Percentiles rank a stretch among this genome's conserved stretches.
phyloP scores from a whole-genome alignment of 805 yeast species.

The Yarrowia yakushimensis region DNA sequence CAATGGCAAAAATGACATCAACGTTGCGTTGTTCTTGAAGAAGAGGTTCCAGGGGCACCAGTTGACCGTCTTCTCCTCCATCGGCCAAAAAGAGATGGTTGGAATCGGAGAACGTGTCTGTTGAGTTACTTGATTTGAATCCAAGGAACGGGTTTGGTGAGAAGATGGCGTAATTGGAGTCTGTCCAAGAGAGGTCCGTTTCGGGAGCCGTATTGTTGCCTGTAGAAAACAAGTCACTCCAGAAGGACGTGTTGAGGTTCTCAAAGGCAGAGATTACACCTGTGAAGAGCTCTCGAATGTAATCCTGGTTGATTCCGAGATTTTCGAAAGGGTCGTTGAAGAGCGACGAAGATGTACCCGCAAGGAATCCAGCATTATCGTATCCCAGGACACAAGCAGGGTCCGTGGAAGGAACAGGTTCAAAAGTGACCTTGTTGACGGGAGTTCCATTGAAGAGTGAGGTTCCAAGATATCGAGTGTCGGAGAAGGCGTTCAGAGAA shows the following conservation, averaged over 20 bases:
- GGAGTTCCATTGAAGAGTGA: conserved; percentile 51
- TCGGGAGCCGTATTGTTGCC: background rate
- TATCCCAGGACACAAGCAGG: background rate
- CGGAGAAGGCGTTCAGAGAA: conserved; percentile 58
- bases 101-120: background rate
- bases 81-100: conserved; percentile 56
- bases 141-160: conserved; percentile 7
- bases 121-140: background rate
- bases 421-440: conserved; percentile 23
- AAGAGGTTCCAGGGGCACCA: conserved; percentile 63
- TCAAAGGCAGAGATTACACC: background rate
- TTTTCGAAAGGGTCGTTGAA: conserved; percentile 7
- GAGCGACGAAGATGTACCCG: background rate
- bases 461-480: conserved; percentile 67
- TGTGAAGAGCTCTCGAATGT: conserved; percentile 3
- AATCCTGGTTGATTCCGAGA: background rate
- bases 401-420: background rate
- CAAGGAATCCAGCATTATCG: conserved; percentile 7
- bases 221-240: background rate
- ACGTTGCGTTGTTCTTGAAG: conserved; percentile 56
- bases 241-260: background rate
- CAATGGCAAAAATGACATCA: conserved; percentile 59
- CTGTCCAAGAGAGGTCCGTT: conserved; percentile 1
- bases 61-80: conserved; percentile 70
- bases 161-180: conserved; percentile 6